These are phyloP conservation scores for Heliamphora exappendiculata DNA, from an alignment of 148 eudicot species.

Conservation along the genomic window DNA sequence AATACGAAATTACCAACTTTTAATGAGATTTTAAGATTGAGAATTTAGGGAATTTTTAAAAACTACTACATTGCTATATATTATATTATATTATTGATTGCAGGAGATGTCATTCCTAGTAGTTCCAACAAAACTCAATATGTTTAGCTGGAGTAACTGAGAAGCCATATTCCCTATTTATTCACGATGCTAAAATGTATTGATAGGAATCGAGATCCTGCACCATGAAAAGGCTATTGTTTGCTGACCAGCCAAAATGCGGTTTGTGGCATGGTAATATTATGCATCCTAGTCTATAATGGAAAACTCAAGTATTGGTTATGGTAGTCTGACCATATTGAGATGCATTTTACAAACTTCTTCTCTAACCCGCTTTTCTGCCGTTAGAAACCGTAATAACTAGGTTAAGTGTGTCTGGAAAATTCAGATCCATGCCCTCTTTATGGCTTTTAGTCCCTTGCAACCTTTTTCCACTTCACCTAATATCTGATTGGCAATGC, in stretches of 20 bases:
- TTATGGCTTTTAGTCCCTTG: not conserved
- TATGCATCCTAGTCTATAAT: not conserved
- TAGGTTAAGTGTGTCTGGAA: not conserved
- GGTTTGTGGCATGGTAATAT: not conserved
- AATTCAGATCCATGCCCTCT: not conserved
- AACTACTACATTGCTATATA: too few relatives aligned
- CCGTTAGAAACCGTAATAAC: not conserved
- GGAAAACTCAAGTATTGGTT: not conserved
- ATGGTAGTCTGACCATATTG: not conserved
- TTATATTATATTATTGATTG: too few relatives aligned
- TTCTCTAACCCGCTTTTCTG: not conserved
- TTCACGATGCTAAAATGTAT: not conserved
- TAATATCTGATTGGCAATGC: not conserved
- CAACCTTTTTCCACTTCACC: not conserved
- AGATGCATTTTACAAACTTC: not conserved
- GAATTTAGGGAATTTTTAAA: too few relatives aligned
- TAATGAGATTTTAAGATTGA: too few relatives aligned
- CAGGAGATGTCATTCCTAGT: not conserved
- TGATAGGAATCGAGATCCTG: not conserved
- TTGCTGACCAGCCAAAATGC: not conserved
- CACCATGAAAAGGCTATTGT: not conserved
- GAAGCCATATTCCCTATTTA: not conserved
- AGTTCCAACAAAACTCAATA: not conserved
- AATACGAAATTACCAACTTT: too few relatives aligned
- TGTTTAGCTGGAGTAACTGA: not conserved